Evolutionary conservation across 1,284 basidiomycete species (phyloP), one percentile per base, ranked within the genome.

Genomic region (Dichomitus squalens): DNA sequence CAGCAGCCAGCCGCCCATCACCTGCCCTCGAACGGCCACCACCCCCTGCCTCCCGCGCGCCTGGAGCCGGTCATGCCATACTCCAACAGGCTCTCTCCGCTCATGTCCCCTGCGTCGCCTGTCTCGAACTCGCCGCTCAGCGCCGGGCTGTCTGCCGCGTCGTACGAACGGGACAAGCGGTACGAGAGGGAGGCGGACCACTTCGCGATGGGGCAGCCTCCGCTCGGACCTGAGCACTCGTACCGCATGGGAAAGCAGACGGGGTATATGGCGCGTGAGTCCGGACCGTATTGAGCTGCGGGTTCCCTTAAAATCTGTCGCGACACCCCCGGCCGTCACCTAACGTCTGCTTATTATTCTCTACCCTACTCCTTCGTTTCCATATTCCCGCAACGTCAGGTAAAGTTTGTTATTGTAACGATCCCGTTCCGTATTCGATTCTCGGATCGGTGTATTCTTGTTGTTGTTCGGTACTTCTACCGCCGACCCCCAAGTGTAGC

Each of bases 161-260:
- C 83, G 1, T 86, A 80, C 66, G 85, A 87, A 63, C 79, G 85
- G 50, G 71, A 74, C 39, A 71, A 71, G 54, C 68, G 71, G 33
- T 66, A 63, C 39, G 68, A 72, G 18, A 63, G 66, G 34, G 59
- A 60, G 50, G 40, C 55, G 12, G 61, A 65, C 21, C 61, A 61
- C 43, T 52, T 60, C 48, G 55, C 59, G 53, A 60, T 64, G 49
- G 58, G 73, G 66, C 60, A 68, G 38, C 47, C 68, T 4, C 59
- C 70, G 20, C 61, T 68, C 25, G 58, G 57, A 11, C 53, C 52
- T 29, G 62, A 60, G 41, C 55, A 57, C 33, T 36, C 59, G 52
- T 61, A 59, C 53, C 59, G 59, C 53, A 58, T 64, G 57, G 55
- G 53, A 39, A 64, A 59, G 47, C 50, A 56, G 47, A 36, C 58